Evolutionary conservation across 495 filamentous ascomycete genomes (phyloP), one percentile per base, ranked within the genome.

Genomic region (Aspergillus mulundensis): DNA sequence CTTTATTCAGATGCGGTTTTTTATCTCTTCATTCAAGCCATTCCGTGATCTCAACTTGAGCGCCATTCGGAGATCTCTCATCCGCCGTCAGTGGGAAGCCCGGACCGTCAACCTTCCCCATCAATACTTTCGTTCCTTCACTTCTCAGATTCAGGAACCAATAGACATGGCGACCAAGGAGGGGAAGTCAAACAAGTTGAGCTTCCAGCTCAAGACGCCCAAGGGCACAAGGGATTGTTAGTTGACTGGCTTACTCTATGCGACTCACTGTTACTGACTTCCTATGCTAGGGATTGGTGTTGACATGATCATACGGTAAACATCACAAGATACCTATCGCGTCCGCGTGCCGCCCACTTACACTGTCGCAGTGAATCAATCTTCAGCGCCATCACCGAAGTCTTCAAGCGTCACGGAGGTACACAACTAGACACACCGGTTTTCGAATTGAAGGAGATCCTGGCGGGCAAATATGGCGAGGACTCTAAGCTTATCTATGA

Each of bases 401-500:
- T 95, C 62, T 96, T 97, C 77, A 88, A 90, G 74, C 89, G 88
- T 62, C 89, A 95, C 78, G 90, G 90, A 66, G 90, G 84, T 15
- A 87, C 89, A 44, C 87, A 87, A 56, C 85, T 95, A 56, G 90
- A 95, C 70, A 95, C 90, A 46, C 88, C 88, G 36, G 84, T 91
- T 38, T 91, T 90, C 68, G 87, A 91, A 65, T 78, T 90, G 34
- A 82, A 84, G 59, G 85, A 88, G 54, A 90, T 93, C 58, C 81
- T 95, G 20, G 76, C 89, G 14, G 91, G 89, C 38, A 95, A 95
- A 77, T 95, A 95, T 74, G 91, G 91, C 64, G 90, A 95, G 77
- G 91, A 95, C 75, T 86, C 81, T 62, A 93, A 91, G 71, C 86
- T 95, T 65, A 90, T 94, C 70, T 94, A 94, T 74, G 89, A 93